Conservation (phyloP, 192 early-diverging fungal genomes). For the Backusella tuberculispora region DNA sequence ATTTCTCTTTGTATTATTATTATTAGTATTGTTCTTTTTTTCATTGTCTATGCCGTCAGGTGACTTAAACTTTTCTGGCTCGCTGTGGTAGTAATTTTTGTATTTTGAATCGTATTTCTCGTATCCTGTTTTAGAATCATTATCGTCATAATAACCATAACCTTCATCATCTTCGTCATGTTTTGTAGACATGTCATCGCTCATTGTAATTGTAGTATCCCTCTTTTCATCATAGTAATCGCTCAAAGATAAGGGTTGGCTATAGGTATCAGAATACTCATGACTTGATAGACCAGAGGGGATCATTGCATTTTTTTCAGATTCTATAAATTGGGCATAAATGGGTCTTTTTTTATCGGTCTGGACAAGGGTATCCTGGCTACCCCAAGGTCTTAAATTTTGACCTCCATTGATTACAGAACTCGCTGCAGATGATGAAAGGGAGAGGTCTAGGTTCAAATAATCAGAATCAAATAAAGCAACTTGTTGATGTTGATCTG, state of each 20-base stretch:
- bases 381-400: slow-evolving; percentile 24
- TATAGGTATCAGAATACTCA: neutral
- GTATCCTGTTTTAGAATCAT: slow-evolving; percentile 1
- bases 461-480: slow-evolving; percentile 24
- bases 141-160: neutral
- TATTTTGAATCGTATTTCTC: slow-evolving; percentile 11
- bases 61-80: neutral
- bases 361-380: slow-evolving; percentile 34
- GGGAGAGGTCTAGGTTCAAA: slow-evolving; percentile 23
- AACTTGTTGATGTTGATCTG: neutral
- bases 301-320: slow-evolving; percentile 9
- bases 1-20: neutral
- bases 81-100: neutral
- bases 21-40: neutral
- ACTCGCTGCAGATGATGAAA: slow-evolving; percentile 16
- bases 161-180: slow-evolving; percentile 12
- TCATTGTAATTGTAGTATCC: slow-evolving; percentile 7
- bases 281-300: neutral
- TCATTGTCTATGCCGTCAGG: neutral
- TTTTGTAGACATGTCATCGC: slow-evolving; percentile 19
- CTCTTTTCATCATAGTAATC: slow-evolving; percentile 5
- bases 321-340: slow-evolving; percentile 24
- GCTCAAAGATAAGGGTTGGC: neutral
- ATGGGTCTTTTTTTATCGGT: slow-evolving; percentile 25
- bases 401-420: slow-evolving; percentile 3